Evolutionary conservation across 2,329 filamentous ascomycete genomes (phyloP).

Genomic region (Akanthomyces lecanii): DNA sequence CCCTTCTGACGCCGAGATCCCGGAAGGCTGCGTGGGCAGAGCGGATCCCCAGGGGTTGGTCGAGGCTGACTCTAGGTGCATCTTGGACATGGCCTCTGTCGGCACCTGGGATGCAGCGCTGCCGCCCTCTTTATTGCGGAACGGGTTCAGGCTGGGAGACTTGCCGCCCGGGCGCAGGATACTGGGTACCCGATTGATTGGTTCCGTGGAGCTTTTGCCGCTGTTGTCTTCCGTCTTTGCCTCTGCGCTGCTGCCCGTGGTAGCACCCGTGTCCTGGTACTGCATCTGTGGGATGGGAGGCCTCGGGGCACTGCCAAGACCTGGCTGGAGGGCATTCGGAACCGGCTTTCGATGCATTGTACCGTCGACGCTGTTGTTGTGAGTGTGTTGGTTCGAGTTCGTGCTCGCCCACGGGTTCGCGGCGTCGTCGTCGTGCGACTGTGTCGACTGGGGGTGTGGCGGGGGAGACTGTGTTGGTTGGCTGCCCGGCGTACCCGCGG

Average conservation of each 20-base stretch:
- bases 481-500: neutral
- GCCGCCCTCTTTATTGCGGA: slow-evolving; percentile 43
- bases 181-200: slow-evolving; percentile 6
- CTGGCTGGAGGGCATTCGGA: neutral
- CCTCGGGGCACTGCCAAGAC: neutral
- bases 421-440: neutral
- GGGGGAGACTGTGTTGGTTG: neutral
- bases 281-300: slow-evolving; percentile 2
- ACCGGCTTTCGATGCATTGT: neutral
- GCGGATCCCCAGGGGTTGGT: slow-evolving; percentile 34
- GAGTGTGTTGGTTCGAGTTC: neutral
- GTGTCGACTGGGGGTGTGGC: neutral
- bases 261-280: neutral
- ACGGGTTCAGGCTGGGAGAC: slow-evolving; percentile 48
- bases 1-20: neutral
- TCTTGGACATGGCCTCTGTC: slow-evolving; percentile 37
- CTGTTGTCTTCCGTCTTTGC: neutral
- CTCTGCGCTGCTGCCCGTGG: neutral
- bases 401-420: slow-evolving; percentile 1
- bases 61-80: slow-evolving; percentile 39
- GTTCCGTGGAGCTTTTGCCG: neutral
- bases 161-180: slow-evolving; percentile 27
- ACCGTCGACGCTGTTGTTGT: neutral
- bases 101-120: slow-evolving; percentile 26
- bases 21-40: slow-evolving; percentile 21